Conservation (phyloP, 192 early-diverging fungal genomes). For the Coemansia sp. region DNA sequence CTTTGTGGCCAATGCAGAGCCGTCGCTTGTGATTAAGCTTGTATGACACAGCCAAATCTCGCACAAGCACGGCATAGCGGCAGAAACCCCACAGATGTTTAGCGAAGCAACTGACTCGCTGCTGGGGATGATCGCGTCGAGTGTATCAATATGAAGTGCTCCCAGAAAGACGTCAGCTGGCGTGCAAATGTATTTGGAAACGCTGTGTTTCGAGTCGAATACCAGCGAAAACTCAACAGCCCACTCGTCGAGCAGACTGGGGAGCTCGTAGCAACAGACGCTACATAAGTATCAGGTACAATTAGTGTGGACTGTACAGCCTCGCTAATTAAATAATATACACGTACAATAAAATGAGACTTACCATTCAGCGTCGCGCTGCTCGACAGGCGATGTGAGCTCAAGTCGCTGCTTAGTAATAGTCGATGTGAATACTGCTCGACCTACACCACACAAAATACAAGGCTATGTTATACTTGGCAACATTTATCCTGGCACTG, state of each 20-base stretch:
- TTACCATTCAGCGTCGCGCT: constrained; percentile 16
- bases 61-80: constrained; percentile 17
- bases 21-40: background rate
- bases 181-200: constrained; percentile 14
- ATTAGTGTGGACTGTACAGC: background rate
- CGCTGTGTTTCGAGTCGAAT: constrained; percentile 23
- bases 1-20: constrained; percentile 6
- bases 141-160: constrained; percentile 28
- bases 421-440: constrained; percentile 9
- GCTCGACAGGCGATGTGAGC: constrained; percentile 11
- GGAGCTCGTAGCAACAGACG: constrained; percentile 19
- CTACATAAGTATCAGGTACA: constrained; percentile 14
- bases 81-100: background rate
- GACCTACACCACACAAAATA: constrained; percentile 8
- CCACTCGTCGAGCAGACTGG: constrained; percentile 33
- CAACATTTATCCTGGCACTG: background rate
- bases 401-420: constrained; percentile 1
- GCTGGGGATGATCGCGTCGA: constrained; percentile 26
- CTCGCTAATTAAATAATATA: background rate
- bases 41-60: constrained; percentile 36
- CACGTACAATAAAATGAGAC: background rate
- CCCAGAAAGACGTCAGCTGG: constrained; percentile 4
- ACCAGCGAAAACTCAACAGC: constrained; percentile 20
- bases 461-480: background rate
- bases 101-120: no score